These are phyloP conservation scores for Coemansia sp. DNA, from an alignment of 192 early-diverging fungal species.

Conservation along the genomic window DNA sequence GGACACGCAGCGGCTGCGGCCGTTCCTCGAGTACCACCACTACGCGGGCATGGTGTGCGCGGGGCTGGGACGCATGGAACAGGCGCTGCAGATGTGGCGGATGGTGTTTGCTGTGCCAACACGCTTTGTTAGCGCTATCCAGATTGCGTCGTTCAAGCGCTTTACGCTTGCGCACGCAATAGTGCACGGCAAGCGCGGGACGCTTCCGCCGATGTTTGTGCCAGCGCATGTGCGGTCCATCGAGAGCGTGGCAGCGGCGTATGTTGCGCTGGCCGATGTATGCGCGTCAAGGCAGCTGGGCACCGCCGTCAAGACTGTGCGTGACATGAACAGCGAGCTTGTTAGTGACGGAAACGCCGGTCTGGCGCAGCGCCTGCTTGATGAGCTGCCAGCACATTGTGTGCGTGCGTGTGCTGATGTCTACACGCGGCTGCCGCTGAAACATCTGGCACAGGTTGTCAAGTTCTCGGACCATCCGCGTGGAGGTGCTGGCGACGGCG, in stretches of 20 bases:
- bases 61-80: constrained; percentile 12
- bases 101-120: constrained; percentile 43
- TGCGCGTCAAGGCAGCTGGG: constrained; percentile 14
- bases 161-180: constrained; percentile 18
- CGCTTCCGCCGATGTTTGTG: constrained; percentile 36
- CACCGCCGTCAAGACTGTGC: constrained; percentile 1
- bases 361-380: constrained; percentile 12
- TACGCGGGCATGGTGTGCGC: constrained; percentile 52
- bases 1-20: constrained; percentile 7
- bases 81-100: constrained; percentile 35
- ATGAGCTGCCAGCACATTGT: constrained; percentile 29
- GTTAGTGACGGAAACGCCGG: constrained; percentile 22
- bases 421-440: constrained; percentile 28
- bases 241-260: constrained; percentile 18
- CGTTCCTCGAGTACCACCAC: constrained; percentile 36
- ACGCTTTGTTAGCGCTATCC: constrained; percentile 32
- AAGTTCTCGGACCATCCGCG: constrained; percentile 32
- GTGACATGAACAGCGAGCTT: constrained; percentile 15
- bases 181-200: constrained; percentile 8
- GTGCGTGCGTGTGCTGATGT: constrained; percentile 17
- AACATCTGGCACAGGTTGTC: constrained; percentile 22
- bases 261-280: constrained; percentile 26
- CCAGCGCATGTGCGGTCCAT: constrained; percentile 22
- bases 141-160: constrained; percentile 40
- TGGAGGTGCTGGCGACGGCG: not conserved